Base-by-base conservation (phyloP, 163 green algal genomes). In the Chlorella variabilis region DNA sequence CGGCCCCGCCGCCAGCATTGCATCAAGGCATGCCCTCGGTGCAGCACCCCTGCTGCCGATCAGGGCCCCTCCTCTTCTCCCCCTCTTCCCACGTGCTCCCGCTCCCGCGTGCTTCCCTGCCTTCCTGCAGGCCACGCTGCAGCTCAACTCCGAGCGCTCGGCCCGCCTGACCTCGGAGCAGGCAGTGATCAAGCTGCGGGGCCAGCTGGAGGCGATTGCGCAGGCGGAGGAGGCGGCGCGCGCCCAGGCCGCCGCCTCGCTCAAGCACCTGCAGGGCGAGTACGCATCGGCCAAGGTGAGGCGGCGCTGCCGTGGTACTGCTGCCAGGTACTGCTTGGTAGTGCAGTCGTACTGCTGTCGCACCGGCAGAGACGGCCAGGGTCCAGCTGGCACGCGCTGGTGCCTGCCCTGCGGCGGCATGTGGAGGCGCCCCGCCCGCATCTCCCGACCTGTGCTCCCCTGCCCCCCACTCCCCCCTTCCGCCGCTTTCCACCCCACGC, bases 101-200 rank as follows among this genome's bases (percentile, higher is more conserved):
- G 51, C 18, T 62, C 51, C 51, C 29, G 6, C 54, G 54, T 63
- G 54, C 54, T 29, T 63, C 6, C 5, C 18, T 63, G 54, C 49
- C 23, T 2, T 0, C 54, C 17, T 48, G 74, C 74, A 80, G 74
- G 74, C 74, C 39, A 36, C 21, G 1, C 36, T n/a, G 9, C 49
- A 80, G 56, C 74, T 91, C 23, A 83, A 84, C 20, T 58, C 75
- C 21, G 87, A 91, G 83, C 75, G 82, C 20, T 65, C 66, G 15
- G 87, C 87, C 0, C 69, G 87, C 3, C 66, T 86, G 21, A 74
- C 82, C 27, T 83, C 85, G 4, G 87, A 91, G 62, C 62, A 79
- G 20, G 20, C 61, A 11, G 81, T 83, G 39, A 41, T 54, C 13
- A 49, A 66, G 25, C 80, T 91, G 69, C 76, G 71, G 2, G 56